Percentiles rank a stretch among this genome's conserved stretches.
Evolutionary conservation across 106 monocot species (phyloP).

Genomic region (Dendrobium catenatum): DNA sequence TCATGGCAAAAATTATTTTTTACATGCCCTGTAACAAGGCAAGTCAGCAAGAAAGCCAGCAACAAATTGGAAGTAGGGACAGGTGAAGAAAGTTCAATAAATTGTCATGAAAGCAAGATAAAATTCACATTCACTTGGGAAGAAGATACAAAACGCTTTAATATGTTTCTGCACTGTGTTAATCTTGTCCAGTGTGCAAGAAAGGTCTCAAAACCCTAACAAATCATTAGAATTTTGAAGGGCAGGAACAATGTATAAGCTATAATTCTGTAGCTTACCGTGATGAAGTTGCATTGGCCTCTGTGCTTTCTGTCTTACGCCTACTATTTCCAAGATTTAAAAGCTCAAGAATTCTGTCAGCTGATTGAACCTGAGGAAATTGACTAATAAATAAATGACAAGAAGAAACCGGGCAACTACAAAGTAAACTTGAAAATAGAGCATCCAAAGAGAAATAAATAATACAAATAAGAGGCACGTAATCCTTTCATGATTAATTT

Average conservation of each 20-base stretch:
- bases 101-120: neutral
- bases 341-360: constrained; percentile 96
- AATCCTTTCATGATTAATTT: neutral
- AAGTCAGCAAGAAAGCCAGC: neutral
- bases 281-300: constrained; percentile 96
- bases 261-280: constrained; percentile 38
- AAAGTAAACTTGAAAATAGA: neutral
- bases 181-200: neutral
- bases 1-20: neutral
- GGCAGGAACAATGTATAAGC: neutral
- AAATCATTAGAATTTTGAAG: neutral
- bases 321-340: constrained; percentile 94
- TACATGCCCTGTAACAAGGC: neutral
- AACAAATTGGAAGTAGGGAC: neutral
- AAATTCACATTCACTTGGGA: neutral
- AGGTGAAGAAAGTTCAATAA: neutral
- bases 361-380: constrained; percentile 77
- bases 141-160: neutral
- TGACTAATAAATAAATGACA: constrained; percentile 6
- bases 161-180: no score
- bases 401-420: neutral
- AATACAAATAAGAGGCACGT: neutral
- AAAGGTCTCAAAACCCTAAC: neutral
- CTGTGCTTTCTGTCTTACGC: constrained; percentile 97
- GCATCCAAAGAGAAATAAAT: neutral